Conservation (phyloP, 73 alveolate genomes). For the Paramecium biaurelia region DNA sequence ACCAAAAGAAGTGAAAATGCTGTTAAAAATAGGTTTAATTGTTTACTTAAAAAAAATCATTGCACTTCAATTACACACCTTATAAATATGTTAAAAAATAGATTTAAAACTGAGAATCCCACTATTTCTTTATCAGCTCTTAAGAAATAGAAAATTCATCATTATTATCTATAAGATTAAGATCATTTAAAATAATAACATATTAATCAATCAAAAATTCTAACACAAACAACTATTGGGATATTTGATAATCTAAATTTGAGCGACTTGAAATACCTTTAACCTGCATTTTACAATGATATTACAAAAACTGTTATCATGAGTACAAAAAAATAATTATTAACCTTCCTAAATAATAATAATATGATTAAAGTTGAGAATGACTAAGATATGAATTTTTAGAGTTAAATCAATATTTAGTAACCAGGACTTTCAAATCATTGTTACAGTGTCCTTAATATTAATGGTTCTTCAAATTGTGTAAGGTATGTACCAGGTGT, state of each 20-base stretch:
- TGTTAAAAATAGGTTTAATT: conserved; percentile 78
- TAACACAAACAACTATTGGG: background rate
- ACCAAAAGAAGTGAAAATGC: conserved; percentile 82
- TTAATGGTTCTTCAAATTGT: background rate
- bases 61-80: background rate
- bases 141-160: background rate
- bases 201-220: background rate
- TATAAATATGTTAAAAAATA: background rate
- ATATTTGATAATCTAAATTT: background rate
- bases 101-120: background rate
- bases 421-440: background rate
- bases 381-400: background rate
- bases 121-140: background rate
- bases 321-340: background rate
- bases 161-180: background rate
- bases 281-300: background rate
- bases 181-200: background rate
- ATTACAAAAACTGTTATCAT: background rate
- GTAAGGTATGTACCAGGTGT: conserved; percentile 21
- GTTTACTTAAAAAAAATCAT: conserved; percentile 29
- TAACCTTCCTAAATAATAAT: background rate
- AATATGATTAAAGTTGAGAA: background rate
- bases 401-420: background rate
- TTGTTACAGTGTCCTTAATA: background rate
- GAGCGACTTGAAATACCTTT: background rate